Evolutionary conservation across 768 basidiomycete genomes (phyloP).

Genomic region (Cyclocybe cylindracea): DNA sequence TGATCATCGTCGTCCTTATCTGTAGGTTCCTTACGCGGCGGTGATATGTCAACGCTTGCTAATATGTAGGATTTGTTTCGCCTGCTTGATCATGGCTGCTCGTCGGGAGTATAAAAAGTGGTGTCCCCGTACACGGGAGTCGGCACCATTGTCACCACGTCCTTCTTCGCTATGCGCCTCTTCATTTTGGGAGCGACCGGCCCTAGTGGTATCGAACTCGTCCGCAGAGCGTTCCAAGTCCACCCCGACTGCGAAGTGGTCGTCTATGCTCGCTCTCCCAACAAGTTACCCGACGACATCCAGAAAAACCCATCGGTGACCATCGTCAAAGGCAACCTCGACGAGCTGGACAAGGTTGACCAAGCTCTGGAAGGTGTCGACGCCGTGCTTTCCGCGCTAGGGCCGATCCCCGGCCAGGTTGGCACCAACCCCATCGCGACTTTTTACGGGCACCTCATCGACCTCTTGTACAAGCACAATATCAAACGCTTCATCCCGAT

Average conservation of each 20-base stretch:
- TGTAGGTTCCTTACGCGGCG: too few relatives aligned
- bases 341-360: conserved; percentile 49
- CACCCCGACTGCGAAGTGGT: conserved; percentile 44
- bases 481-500: conserved; percentile 66
- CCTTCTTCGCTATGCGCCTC: conserved; percentile 30
- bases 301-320: conserved; percentile 42
- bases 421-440: conserved; percentile 60
- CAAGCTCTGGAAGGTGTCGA: conserved; percentile 58
- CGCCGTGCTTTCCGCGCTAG: conserved; percentile 67
- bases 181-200: conserved; percentile 77
- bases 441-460: conserved; percentile 57
- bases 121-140: too few relatives aligned
- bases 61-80: too few relatives aligned
- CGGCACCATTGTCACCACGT: too few relatives aligned
- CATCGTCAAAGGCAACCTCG: conserved; percentile 56
- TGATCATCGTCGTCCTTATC: too few relatives aligned
- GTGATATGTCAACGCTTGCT: too few relatives aligned
- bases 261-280: conserved; percentile 63
- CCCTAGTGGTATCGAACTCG: conserved; percentile 54
- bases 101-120: too few relatives aligned
- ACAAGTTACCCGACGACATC: conserved; percentile 59
- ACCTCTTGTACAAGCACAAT: conserved; percentile 49
- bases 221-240: conserved; percentile 53
- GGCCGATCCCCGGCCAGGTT: conserved; percentile 48
- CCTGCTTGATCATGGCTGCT: too few relatives aligned